Percentiles rank a stretch among this genome's conserved stretches.
Conservation (phyloP, 192 early-diverging fungal species). For the Coemansia sp. region DNA sequence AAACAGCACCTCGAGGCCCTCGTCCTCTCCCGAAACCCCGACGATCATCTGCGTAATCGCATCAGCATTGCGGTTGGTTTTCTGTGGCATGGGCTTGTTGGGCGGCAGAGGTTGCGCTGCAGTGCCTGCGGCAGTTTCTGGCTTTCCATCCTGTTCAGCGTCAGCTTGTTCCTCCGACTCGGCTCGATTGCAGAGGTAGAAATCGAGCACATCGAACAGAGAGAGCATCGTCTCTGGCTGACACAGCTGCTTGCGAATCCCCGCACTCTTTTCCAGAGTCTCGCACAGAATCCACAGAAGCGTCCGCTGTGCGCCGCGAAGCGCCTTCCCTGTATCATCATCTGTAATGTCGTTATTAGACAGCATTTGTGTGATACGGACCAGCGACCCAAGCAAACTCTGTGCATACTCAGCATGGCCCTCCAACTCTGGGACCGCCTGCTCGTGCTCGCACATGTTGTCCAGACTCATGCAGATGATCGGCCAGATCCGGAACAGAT, state of each 20-base stretch:
- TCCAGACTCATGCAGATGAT: slow-evolving; percentile 32
- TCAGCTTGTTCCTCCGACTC: background rate
- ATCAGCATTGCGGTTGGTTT: slow-evolving; percentile 26
- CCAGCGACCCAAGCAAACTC: slow-evolving; percentile 18
- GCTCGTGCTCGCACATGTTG: slow-evolving; percentile 37
- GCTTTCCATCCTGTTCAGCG: slow-evolving; percentile 2
- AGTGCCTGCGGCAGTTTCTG: background rate
- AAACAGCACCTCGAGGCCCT: slow-evolving; percentile 35
- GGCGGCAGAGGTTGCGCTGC: slow-evolving; percentile 15
- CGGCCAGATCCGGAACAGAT: slow-evolving; percentile 17
- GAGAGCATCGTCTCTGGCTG: slow-evolving; percentile 21
- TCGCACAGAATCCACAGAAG: slow-evolving; percentile 47
- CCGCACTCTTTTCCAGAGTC: slow-evolving; percentile 32
- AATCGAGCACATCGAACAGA: slow-evolving; percentile 35
- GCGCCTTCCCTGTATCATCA: background rate
- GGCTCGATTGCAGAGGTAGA: slow-evolving; percentile 4
- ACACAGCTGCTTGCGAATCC: slow-evolving; percentile 34
- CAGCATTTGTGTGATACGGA: slow-evolving; percentile 4
- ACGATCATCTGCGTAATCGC: slow-evolving; percentile 43
- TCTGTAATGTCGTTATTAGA: background rate
- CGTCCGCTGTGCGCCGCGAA: slow-evolving; percentile 33
- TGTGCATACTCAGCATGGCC: slow-evolving; percentile 11
- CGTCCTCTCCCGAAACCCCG: slow-evolving; percentile 43
- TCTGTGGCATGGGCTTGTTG: slow-evolving; percentile 28
- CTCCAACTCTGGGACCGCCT: slow-evolving; percentile 18